Base-by-base conservation (phyloP, 192 early-diverging fungal species). In the Chytriomyces sp. region DNA sequence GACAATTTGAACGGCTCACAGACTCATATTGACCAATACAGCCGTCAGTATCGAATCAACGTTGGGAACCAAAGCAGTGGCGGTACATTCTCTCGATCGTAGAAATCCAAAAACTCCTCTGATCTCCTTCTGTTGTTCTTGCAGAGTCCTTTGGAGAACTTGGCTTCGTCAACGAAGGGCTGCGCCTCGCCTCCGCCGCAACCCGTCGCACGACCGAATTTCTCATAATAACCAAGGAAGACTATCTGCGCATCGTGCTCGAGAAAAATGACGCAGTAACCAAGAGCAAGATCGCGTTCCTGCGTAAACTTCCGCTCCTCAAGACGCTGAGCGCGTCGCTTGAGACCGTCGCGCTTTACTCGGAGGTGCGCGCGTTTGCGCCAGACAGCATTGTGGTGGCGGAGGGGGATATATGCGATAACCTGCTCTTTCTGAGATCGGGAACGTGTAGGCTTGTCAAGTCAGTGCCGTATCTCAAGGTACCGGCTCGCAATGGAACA, bases 111-210 rank as follows among this genome's bases (percentile, higher is more conserved):
- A n/a, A n/a, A n/a, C n/a, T n/a, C n/a, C n/a, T n/a, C n/a, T n/a
- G n/a, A n/a, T n/a, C n/a, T n/a, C n/a, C n/a, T n/a, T n/a, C n/a
- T n/a, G n/a, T n/a, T n/a, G n/a, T n/a, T n/a, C n/a, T n/a, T n/a
- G n/a, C n/a, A 81, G 80, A 81, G 39, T 77, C 76, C 2, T 81
- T 81, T 53, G 78, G 78, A 19, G 80, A 81, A 36, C 56, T 77
- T 1, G 64, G 76, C 0, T 77, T 81, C 60, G 56, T 75, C 1
- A 73, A 64, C 28, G 49, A 36, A 17, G 19, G 52, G 19, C 37
- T 52, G 5, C 66, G 76, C 19, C 26, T 70, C 3, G 64, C 73
- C 7, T 72, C 71, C 14, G 70, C 52, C 33, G 64, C 59, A 3
- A 81, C 80, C 41, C 70, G 62, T 14, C 59, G 73, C 22, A 64